phyloP scores from a whole-genome alignment of 164 flowering plant species.

The Magnolia sinica region DNA sequence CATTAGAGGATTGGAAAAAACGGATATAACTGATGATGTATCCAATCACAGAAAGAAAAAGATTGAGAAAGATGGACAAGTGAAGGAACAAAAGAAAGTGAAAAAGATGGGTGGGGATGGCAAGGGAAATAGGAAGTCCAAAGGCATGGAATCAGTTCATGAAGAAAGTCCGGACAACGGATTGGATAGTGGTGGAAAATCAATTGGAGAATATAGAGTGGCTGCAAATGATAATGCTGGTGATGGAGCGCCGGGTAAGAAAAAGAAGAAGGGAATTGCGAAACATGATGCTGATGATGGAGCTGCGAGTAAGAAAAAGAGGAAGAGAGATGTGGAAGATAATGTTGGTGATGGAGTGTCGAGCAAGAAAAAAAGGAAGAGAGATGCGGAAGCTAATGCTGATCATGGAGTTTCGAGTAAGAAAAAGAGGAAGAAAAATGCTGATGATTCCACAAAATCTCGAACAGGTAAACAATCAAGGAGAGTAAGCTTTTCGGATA shows the following conservation, averaged over 20 bases:
- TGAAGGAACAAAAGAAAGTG: background rate
- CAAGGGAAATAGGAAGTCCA: background rate
- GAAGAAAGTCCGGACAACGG: background rate
- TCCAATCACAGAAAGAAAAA: background rate
- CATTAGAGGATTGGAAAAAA: background rate
- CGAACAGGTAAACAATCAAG: background rate
- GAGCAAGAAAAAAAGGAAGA: constrained; percentile 2
- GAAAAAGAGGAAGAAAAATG: background rate
- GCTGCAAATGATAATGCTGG: background rate
- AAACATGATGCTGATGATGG: background rate
- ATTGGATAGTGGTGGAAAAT: background rate
- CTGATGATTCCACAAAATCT: background rate
- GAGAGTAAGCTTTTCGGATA: constrained; percentile 5
- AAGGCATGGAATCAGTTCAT: background rate
- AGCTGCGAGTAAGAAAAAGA: background rate
- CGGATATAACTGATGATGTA: background rate
- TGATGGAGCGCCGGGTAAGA: background rate
- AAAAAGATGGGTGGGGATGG: background rate
- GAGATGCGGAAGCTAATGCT: background rate
- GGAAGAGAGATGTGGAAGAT: background rate
- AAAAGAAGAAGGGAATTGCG: background rate
- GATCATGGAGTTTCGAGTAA: background rate
- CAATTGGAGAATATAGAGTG: background rate
- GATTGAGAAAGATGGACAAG: background rate
- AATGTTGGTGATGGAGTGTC: background rate